Base-by-base conservation (phyloP, 352 stramenopile species). In the Phytophthora vignae region DNA sequence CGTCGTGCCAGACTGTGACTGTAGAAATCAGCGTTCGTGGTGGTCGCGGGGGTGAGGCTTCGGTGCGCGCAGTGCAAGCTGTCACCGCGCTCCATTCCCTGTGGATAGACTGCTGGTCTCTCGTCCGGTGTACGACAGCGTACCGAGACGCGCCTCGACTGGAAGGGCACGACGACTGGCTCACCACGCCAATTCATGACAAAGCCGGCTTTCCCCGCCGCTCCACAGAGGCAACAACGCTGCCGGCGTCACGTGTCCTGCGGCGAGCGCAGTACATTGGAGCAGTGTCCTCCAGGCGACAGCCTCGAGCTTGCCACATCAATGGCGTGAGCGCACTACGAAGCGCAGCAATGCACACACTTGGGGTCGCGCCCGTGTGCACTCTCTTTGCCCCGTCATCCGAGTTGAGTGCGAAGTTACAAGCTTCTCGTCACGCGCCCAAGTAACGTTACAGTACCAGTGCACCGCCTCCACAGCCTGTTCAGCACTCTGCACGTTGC, bases 381-480 rank as follows among this genome's bases (percentile, higher is more conserved):
- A 52, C 69, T 66, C 69, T 77, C 44, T 77, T 62, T 69, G 64
- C 64, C 9, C 60, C 21, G 69, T 73, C 64, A 77, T 73, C 69
- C 36, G 46, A 22, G 42, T 59, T 60, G 69, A 53, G 64, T 77
- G 64, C 64, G 56, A 62, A 55, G 33, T 52, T 60, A 27, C 2
- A 25, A 1, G 4, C 36, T 64, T 38, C 22, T 49, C 40, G 56
- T 56, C 22, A 50, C 36, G 54, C 22, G 33, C 33, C 33, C 33
- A 14, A 40, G 40, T 52, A 66, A 38, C 25, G 36, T 49, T 42
- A 42, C 44, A 57, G 27, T 44, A 25, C 22, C 22, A 25, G 22
- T 25, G 59, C 58, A 68, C 58, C 48, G 59, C 54, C 40, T 73
- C 61, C 53, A 33, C 38, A 68, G 53, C 33, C 5, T 73, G 58